Evolutionary conservation across 768 basidiomycete species (phyloP).

Genomic region (Termitomyces sp.): DNA sequence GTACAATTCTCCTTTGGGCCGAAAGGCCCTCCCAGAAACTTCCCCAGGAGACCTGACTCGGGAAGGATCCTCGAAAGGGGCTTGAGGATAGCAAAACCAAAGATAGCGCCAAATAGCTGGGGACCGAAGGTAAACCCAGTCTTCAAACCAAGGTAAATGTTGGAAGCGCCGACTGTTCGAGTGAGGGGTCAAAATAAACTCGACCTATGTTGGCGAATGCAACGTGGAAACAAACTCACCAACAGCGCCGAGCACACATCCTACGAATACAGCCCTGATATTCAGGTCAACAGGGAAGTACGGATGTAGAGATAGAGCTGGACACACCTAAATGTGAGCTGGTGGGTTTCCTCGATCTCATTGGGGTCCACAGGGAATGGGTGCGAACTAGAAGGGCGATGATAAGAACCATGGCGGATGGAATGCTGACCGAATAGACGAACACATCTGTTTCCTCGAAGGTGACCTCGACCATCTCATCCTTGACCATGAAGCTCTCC

Average conservation of each 20-base stretch:
- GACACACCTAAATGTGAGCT: slow-evolving; percentile 43
- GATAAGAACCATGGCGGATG: neutral
- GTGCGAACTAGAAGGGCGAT: slow-evolving; percentile 23
- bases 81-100: slow-evolving; percentile 60
- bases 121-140: slow-evolving; percentile 67
- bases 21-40: slow-evolving; percentile 50
- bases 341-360: slow-evolving; percentile 44
- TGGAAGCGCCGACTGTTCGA: slow-evolving; percentile 46
- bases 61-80: slow-evolving; percentile 47
- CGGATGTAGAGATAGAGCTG: neutral
- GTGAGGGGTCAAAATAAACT: neutral
- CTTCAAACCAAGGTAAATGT: slow-evolving; percentile 67
- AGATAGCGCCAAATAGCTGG: slow-evolving; percentile 58
- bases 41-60: slow-evolving; percentile 39
- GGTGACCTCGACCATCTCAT: slow-evolving; percentile 16
- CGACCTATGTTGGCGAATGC: neutral
- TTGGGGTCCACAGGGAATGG: slow-evolving; percentile 55
- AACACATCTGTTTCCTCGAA: slow-evolving; percentile 38
- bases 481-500: slow-evolving; percentile 25
- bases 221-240: slow-evolving; percentile 15
- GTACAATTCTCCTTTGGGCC: slow-evolving; percentile 68
- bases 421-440: slow-evolving; percentile 11
- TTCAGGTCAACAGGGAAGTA: neutral
- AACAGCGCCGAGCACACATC: slow-evolving; percentile 47
- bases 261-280: slow-evolving; percentile 43